Evolutionary conservation across 1,284 basidiomycete species (phyloP), one percentile per base, ranked within the genome.

Genomic region (Irpex sp.): DNA sequence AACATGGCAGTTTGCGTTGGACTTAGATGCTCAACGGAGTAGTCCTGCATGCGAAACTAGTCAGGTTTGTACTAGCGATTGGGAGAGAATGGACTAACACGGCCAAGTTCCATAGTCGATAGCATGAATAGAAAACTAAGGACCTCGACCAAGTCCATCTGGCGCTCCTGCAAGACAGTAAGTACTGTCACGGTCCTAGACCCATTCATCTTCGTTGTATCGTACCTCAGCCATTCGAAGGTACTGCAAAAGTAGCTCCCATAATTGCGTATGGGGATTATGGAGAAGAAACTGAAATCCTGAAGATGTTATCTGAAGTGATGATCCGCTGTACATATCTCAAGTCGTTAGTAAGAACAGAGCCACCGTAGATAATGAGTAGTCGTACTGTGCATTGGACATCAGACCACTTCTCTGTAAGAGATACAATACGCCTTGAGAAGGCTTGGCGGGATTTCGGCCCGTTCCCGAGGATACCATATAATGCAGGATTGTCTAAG

Each of bases 201-300:
- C 58, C 60, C 43, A 57, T 50, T 6, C 46, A 54, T 49, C 33
- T 61, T 64, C 47, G 53, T 60, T 58, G 55, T 21, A 55, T 63
- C 80, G 66, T 71, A 93, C 93, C 79, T 93, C 90, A 21, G 89
- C 86, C 79, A 93, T 85, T 67, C 87, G 83, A 58, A 96, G 77
- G 75, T 98, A 99, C 69, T 95, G 93, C 50, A 98, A 82, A 60
- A 99, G 79, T 49, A 99, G 81, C 72, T 95, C 93, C 97, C 97
- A 99, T n/a, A 99, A 79, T 74, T 99, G 97, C 17, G 92, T 93
- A 72, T 98, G 94, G n/a, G 97, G 92, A 51, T 97, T 91, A 73
- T 98, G 92, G 21, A 99, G 83, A 60, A 99, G 83, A 74, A 99
- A 99, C 72, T 98, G 97, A 74, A 99, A 99, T 8, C 97, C 97